A percentile compares a stretch with the other conserved stretches of the same genome.
These are phyloP conservation scores for Pythium phragmiticola DNA, from an alignment of 352 stramenopile genomes.

Conservation along the genomic window DNA sequence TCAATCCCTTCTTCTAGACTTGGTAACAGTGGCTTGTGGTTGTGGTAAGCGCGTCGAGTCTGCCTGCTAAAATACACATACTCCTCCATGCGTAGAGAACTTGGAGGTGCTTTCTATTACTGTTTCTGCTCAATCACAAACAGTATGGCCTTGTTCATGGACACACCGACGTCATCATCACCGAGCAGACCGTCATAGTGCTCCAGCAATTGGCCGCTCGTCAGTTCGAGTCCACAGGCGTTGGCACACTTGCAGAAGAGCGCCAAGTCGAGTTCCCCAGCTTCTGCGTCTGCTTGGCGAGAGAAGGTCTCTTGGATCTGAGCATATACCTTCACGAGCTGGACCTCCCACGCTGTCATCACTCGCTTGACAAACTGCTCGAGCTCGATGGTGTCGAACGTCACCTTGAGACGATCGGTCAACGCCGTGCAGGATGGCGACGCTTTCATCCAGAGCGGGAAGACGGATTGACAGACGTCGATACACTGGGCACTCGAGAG, in stretches of 20 bases:
- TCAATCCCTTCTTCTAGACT: constrained; percentile 51
- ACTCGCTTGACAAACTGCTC: constrained; percentile 33
- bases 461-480: constrained; percentile 41
- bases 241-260: constrained; percentile 36
- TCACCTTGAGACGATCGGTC: constrained; percentile 22
- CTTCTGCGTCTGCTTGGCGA: not conserved
- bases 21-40: not conserved
- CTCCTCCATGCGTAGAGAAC: not conserved
- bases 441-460: constrained; percentile 44
- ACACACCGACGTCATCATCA: constrained; percentile 33
- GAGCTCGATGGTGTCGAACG: constrained; percentile 37
- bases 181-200: constrained; percentile 50
- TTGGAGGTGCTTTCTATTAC: not conserved
- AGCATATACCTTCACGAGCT: constrained; percentile 36
- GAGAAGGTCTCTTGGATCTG: constrained; percentile 31
- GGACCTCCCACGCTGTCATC: constrained; percentile 44
- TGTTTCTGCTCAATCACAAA: constrained; percentile 36
- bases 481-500: constrained; percentile 35
- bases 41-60: too few relatives aligned
- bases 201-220: constrained; percentile 51
- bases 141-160: constrained; percentile 30
- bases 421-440: constrained; percentile 24
- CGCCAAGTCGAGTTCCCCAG: constrained; percentile 36
- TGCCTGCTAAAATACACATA: too few relatives aligned
- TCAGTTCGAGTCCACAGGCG: constrained; percentile 46